Evolutionary conservation across 1,284 basidiomycete genomes (phyloP), one percentile per base, ranked within the genome.

Genomic region (Inonotus hispidus): DNA sequence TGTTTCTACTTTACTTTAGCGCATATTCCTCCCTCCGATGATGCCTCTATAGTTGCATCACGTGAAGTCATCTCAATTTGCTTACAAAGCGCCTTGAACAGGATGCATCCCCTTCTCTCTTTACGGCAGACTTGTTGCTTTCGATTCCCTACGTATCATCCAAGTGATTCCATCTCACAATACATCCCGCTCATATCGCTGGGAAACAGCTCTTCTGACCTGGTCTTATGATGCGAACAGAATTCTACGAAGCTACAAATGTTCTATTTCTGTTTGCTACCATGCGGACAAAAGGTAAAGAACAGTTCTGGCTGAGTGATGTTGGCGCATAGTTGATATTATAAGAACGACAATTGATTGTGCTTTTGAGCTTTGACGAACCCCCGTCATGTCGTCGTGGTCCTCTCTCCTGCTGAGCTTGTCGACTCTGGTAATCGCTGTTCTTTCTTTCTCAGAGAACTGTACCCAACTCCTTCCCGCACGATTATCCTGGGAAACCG

Each of bases 401-500:
- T 7, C 29, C 55, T 14, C 37, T 29, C 45, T 41, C 19, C 52
- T 56, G 16, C 56, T 67, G 35, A 41, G 63, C 29, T 60, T 64
- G 47, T 55, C 61, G 29, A 53, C 63, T 52, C 47, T 68, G 41
- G 60, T n/a, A n/a, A n/a, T n/a, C n/a, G n/a, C n/a, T n/a, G n/a
- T 60, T 37, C 19, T 21, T 38, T 27, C 39, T 49, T 37, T 16
- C 56, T 61, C 60, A 65, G 63, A 45, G 67, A 65, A 53, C 63
- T 65, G 50, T 63, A 66, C 65, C 70, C 25, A 73, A 76, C 45
- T 78, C 79, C 3, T 80, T 73, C 63, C 80, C 81, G 59, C 78
- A 81, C 49, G 68, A 68, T 58, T 85, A 85, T 64, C 78, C 81
- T n/a, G 77, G 78, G 46, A 74, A 78, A 64, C 83, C 83, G 1